Evolutionary conservation across 129 eudicot genomes (phyloP).

Genomic region (Glebionis coronaria): DNA sequence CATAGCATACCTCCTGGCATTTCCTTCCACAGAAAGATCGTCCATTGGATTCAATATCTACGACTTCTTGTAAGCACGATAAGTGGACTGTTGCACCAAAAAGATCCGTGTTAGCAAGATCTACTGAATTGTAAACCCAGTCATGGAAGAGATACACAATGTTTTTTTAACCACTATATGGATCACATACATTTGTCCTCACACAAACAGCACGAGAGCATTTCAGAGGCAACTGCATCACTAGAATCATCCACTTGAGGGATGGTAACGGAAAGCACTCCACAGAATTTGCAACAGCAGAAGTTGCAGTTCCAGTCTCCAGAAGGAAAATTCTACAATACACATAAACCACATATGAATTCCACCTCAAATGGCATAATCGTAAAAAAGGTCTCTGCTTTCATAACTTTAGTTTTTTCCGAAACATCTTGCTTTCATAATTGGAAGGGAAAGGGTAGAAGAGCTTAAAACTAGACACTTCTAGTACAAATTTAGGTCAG

Average conservation of each 20-base stretch:
- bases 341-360: slow-evolving; percentile 19
- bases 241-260: slow-evolving; percentile 33
- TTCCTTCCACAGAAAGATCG: slow-evolving; percentile 63
- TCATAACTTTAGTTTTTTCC: background rate
- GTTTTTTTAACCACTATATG: background rate
- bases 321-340: slow-evolving; percentile 64
- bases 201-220: slow-evolving; percentile 65
- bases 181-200: slow-evolving; percentile 74
- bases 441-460: background rate
- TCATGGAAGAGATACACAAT: slow-evolving; percentile 10
- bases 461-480: background rate
- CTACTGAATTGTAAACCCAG: background rate
- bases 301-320: slow-evolving; percentile 87
- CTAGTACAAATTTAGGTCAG: background rate
- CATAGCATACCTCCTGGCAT: slow-evolving; percentile 69
- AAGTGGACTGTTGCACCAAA: slow-evolving; percentile 57
- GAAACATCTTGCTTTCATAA: background rate
- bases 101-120: slow-evolving; percentile 10
- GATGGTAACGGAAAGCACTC: slow-evolving; percentile 37
- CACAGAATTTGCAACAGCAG: slow-evolving; percentile 91
- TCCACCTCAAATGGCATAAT: background rate
- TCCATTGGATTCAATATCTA: slow-evolving; percentile 26
- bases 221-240: slow-evolving; percentile 25
- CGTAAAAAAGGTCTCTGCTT: background rate
- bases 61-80: slow-evolving; percentile 42